Percentiles rank a stretch among this genome's conserved stretches.
Conservation (phyloP, 2,329 filamentous ascomycete species). For the Delphinella strobiligena region DNA sequence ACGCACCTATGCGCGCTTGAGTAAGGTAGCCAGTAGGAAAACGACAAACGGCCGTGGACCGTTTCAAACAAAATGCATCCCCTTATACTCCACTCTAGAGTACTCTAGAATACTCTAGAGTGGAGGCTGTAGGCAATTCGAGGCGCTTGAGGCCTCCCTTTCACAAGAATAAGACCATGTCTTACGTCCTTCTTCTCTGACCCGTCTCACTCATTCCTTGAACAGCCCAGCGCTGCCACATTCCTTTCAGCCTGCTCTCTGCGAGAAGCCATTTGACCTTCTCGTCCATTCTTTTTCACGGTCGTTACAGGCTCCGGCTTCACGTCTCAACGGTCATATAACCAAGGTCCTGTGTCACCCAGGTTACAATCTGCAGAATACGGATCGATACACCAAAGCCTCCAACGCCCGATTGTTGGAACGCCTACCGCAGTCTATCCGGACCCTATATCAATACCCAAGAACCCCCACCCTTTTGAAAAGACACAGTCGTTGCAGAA, state of each 20-base stretch:
- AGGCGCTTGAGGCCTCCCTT: neutral
- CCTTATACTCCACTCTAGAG: neutral
- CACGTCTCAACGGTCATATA: slow-evolving; percentile 40
- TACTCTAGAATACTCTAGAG: too few species aligned
- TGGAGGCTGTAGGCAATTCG: neutral
- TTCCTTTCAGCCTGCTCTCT: slow-evolving; percentile 7
- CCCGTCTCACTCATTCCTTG: neutral
- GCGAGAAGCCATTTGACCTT: slow-evolving; percentile 6
- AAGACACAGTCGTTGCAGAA: slow-evolving; percentile 7
- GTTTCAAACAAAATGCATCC: neutral
- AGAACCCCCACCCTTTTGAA: slow-evolving; percentile 1
- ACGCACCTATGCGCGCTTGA: neutral
- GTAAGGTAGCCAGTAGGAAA: neutral
- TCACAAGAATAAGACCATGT: neutral
- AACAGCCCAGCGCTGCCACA: slow-evolving; percentile 7
- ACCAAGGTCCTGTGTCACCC: slow-evolving; percentile 17
- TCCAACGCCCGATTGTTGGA: neutral
- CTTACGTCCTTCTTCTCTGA: neutral
- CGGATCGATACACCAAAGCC: slow-evolving; percentile 1
- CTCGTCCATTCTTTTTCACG: slow-evolving; percentile 7
- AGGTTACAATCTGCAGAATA: slow-evolving; percentile 7
- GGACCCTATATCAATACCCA: slow-evolving; percentile 5
- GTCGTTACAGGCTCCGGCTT: slow-evolving; percentile 21
- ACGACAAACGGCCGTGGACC: neutral
- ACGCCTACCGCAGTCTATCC: too few species aligned